Evolutionary conservation across 768 basidiomycete genomes (phyloP).

Genomic region (Pisolithus albus): DNA sequence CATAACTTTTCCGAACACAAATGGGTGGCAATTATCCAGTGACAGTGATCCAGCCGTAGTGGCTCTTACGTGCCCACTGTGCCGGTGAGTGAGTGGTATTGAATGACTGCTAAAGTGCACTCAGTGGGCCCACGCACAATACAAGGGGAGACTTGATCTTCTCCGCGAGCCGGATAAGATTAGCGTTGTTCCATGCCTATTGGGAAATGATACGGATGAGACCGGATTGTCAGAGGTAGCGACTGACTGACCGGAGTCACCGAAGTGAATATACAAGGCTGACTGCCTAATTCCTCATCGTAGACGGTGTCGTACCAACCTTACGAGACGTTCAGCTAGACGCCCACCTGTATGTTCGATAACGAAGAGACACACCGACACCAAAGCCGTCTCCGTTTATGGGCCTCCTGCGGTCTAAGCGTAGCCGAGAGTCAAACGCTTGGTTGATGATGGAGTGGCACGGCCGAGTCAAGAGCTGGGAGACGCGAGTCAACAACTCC

Average conservation of each 20-base stretch:
- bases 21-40: slow-evolving; percentile 93
- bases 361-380: slow-evolving; percentile 53
- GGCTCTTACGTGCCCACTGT: slow-evolving; percentile 85
- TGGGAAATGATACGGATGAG: slow-evolving; percentile 7
- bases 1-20: slow-evolving; percentile 88
- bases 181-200: slow-evolving; percentile 95
- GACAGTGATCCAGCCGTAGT: slow-evolving; percentile 90
- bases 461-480: slow-evolving; percentile 82
- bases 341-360: not conserved
- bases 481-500: not conserved
- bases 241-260: slow-evolving; percentile 65
- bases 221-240: not conserved
- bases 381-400: slow-evolving; percentile 97
- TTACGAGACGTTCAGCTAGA: slow-evolving; percentile 18
- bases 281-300: slow-evolving; percentile 75
- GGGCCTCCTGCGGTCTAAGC: slow-evolving; percentile 74
- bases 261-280: slow-evolving; percentile 95
- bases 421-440: slow-evolving; percentile 88
- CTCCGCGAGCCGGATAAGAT: slow-evolving; percentile 88
- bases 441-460: slow-evolving; percentile 97
- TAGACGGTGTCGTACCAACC: slow-evolving; percentile 93
- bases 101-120: not conserved
- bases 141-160: slow-evolving; percentile 96
- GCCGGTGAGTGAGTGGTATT: slow-evolving; percentile 1
- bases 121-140: slow-evolving; percentile 52